Percentiles rank a stretch among this genome's conserved stretches.
Evolutionary conservation across 345 rosid genomes (phyloP).

Genomic region (Ceriops zippeliana): DNA sequence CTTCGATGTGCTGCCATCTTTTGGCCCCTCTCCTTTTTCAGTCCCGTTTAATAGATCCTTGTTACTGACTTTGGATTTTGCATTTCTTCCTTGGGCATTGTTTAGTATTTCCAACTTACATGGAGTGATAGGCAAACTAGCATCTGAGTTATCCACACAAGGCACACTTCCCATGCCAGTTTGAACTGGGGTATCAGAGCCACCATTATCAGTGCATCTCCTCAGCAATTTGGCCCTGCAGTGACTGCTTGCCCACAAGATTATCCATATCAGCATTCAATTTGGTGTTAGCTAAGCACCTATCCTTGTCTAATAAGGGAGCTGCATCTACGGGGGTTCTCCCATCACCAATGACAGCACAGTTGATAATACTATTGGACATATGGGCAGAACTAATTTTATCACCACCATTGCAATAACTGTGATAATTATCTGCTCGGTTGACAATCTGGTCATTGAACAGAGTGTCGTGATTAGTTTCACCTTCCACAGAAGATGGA

Average conservation of each 20-base stretch:
- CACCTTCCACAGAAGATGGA: slow-evolving; percentile 86
- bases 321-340: slow-evolving; percentile 28
- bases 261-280: slow-evolving; percentile 34
- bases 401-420: slow-evolving; percentile 35
- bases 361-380: slow-evolving; percentile 26
- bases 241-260: slow-evolving; percentile 32
- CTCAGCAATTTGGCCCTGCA: slow-evolving; percentile 30
- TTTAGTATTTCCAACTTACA: slow-evolving; percentile 59
- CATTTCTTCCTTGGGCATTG: slow-evolving; percentile 46
- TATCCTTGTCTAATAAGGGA: slow-evolving; percentile 33
- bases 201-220: slow-evolving; percentile 40
- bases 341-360: slow-evolving; percentile 27
- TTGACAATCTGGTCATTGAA: slow-evolving; percentile 41
- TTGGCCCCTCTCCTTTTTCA: slow-evolving; percentile 47
- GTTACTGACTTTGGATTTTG: slow-evolving; percentile 44
- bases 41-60: slow-evolving; percentile 35
- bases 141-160: slow-evolving; percentile 35
- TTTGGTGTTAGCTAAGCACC: slow-evolving; percentile 21
- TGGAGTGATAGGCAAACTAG: slow-evolving; percentile 72
- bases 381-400: slow-evolving; percentile 35
- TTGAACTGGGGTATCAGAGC: slow-evolving; percentile 37
- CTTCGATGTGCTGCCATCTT: slow-evolving; percentile 52
- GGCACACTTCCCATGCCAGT: slow-evolving; percentile 46
- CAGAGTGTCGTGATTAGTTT: slow-evolving; percentile 52
- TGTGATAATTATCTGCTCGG: slow-evolving; percentile 42